Evolutionary conservation across 306 rosid genomes (phyloP), one percentile per base, ranked within the genome.

Genomic region (Glycine tomentella): DNA sequence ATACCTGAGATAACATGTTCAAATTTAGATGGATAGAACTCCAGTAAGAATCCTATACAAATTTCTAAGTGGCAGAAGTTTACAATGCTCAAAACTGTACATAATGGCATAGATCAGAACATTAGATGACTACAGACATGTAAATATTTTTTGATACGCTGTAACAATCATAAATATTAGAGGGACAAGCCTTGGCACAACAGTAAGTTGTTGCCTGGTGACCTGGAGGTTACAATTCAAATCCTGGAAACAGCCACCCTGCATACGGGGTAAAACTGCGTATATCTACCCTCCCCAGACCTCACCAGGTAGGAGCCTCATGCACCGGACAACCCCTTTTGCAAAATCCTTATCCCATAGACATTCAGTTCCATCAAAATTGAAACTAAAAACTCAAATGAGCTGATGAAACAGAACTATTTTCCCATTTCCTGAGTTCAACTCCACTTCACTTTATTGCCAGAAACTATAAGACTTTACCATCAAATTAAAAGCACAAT

Each of bases 1-100:
- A 90, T 52, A 86, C 97, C 98, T 95, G 80, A 44, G 70, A 84
- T 82, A 72, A 84, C 14, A 57, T 16, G 17, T 66, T 85, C 59
- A 81, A 48, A 56, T 74, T 85, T 87, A 86, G 91, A 83, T 51
- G 25, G 75, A 71, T 8, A 84, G 1, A 25, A 42, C 45, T 61
- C 71, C 64, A 84, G 49, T 53, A 44, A 81, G 76, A 25, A 70
- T 65, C 59, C 12, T 40, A 80, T 13, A 65, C 36, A 80, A n/a
- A 50, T 42, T 76, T 63, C 17, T 42, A 56, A 4, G 11, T 6
- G 33, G 72, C 10, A 7, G n/a, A 62, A 13, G 40, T 65, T 53
- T 56, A 38, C 73, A 78, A 57, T 55, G 52, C 68, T 20, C 17
- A 40, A 66, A 64, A 72, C 33, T 56, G 57, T 16, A 55, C 46